Base-by-base conservation (phyloP, 768 basidiomycete species). In the Leccinum boreale region DNA sequence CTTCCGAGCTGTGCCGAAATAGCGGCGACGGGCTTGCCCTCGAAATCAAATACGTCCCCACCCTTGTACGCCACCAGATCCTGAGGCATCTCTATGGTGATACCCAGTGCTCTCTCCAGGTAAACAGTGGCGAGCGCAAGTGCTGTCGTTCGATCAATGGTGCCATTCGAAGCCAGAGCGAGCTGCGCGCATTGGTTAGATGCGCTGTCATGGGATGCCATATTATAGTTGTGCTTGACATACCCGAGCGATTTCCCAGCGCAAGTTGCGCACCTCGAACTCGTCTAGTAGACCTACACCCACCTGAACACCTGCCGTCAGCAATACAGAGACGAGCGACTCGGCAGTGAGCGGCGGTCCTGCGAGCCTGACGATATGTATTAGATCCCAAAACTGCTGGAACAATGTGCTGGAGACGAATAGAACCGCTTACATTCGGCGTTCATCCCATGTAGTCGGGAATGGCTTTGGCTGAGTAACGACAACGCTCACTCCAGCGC, bases 401-500 rank as follows among this genome's bases (percentile, higher is more conserved):
- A 21, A 15, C 15, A 39, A 28, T 5, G 26, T 14, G 11, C n/a
- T 14, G 26, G n/a, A 21, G 14, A 48, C 46, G 8, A 50, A 33
- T 4, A 42, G 14, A 45, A 23, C 24, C 14, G 15, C 85, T 63
- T 63, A 86, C 86, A 87, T 80, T 56, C 90, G 75, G 49, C 81
- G 77, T 45, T 77, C 67, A 53, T 90, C 84, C 91, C 91, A 94
- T 3, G 71, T 72, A 3, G 56, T 61, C 0, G 90, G 89, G 73
- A 79, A 88, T 0, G 87, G 83, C 44, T 90, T 74, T 0, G 84
- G 70, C 5, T 82, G 81, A 0, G 81, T 76, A 24, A 94, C 74
- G 26, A 94, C 80, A n/a, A 93, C 87, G 42, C 86, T 86, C 3
- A 94, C 80, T 9, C 78, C 75, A 1, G 86, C 86, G 67, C 64